Conservation (phyloP, 2,329 filamentous ascomycete genomes). For the Magnaporthales sp. region DNA sequence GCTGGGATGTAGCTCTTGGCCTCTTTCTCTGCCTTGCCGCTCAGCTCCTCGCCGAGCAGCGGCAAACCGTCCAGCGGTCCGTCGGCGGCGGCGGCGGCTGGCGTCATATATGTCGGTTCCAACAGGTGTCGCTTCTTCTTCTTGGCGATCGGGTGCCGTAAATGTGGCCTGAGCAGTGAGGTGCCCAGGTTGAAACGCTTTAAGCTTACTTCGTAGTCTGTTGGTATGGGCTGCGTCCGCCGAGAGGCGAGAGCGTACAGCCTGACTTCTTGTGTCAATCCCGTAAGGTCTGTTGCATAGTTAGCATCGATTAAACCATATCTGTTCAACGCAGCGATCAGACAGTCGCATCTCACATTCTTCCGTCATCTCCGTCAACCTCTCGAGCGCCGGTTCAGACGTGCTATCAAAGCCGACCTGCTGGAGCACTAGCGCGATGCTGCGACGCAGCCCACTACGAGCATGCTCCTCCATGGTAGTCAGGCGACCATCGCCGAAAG, state of each 20-base stretch:
- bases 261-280: conserved; percentile 28
- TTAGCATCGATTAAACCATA: not conserved
- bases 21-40: conserved; percentile 48
- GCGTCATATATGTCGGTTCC: conserved; percentile 28
- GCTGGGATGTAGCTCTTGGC: conserved; percentile 46
- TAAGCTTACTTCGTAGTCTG: conserved; percentile 48
- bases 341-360: conserved; percentile 35
- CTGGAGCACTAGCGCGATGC: conserved; percentile 44
- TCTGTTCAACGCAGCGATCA: not conserved
- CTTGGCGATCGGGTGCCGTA: conserved; percentile 41
- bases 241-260: conserved; percentile 37
- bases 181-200: conserved; percentile 41
- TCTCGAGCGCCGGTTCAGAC: conserved; percentile 47
- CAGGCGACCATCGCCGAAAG: not conserved
- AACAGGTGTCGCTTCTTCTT: conserved; percentile 18
- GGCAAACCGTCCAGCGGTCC: conserved; percentile 35
- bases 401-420: conserved; percentile 51
- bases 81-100: conserved; percentile 20
- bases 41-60: conserved; percentile 44
- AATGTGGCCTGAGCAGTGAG: conserved; percentile 44
- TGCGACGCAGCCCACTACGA: conserved; percentile 39
- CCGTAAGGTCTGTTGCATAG: not conserved
- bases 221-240: conserved; percentile 43
- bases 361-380: conserved; percentile 51
- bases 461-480: conserved; percentile 20